Evolutionary conservation across 345 rosid genomes (phyloP), one percentile per base, ranked within the genome.

Genomic region (Sisymbrium irio): DNA sequence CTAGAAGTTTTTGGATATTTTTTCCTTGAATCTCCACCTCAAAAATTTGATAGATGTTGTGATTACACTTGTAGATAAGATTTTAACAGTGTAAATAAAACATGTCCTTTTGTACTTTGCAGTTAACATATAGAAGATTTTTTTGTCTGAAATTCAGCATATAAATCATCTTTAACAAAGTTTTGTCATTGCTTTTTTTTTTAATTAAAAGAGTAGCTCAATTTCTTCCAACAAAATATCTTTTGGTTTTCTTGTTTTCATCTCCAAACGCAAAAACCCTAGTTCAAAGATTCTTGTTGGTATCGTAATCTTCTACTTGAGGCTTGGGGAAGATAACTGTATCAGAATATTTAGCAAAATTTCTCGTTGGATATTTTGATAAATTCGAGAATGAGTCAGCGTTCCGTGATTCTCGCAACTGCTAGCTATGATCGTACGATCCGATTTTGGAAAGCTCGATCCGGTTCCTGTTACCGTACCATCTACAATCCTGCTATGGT

Each of bases 381-480:
- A 18, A n/a, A 15, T 15, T 46, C 25, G 25, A 46, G 53, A 46
- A 57, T 57, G 62, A 57, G 44, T 18, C 44, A 57, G 9, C 25
- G n/a, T 5, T 57, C 96, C 93, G 96, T 90, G 73, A 83, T 95
- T 59, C 91, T 92, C 39, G 94, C 97, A 36, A 90, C 97, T 3
- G 97, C 97, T 65, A 90, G 97, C 85, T 92, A 92, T 71, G 99
- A 92, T 81, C 93, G 85, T 60, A 87, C 91, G 5, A 92, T 95
- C 63, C 84, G 86, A 65, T 92, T 92, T 72, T 92, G 98, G 97
- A 96, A 95, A 78, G 94, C 98, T 10, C 83, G 85, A 74, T 87
- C 92, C 45, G 90, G 92, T 33, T 89, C 89, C 25, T 90, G 96
- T 80, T 88, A 92, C 79, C 92, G 96, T 40, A 88, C 96, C 14